Evolutionary conservation across 768 basidiomycete genomes (phyloP).

Genomic region (Pilatotrama ljubarskyi): DNA sequence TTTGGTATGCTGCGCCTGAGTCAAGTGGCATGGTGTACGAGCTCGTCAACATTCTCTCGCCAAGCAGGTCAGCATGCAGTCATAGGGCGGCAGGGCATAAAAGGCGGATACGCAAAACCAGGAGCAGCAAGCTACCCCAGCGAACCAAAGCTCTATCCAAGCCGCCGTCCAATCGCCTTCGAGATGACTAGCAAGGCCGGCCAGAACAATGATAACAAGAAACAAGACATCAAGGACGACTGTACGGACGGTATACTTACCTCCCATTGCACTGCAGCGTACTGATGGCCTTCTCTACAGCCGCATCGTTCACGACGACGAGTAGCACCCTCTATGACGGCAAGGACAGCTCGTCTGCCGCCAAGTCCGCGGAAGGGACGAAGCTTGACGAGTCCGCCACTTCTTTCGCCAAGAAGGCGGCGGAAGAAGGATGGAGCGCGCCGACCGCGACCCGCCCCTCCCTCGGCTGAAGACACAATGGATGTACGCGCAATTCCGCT

Average conservation of each 20-base stretch:
- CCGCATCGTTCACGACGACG: neutral
- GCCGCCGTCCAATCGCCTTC: neutral
- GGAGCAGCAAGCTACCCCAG: too few relatives aligned
- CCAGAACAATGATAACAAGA: neutral
- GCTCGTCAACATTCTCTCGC: too few relatives aligned
- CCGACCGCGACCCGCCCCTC: slow-evolving; percentile 8
- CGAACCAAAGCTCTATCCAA: too few relatives aligned
- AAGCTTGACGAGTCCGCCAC: neutral
- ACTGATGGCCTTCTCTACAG: neutral
- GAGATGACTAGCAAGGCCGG: too few relatives aligned
- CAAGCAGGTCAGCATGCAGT: too few relatives aligned
- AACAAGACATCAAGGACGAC: neutral
- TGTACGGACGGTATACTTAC: neutral
- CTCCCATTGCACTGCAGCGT: too few relatives aligned
- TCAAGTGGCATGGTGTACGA: neutral
- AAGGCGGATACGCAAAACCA: too few relatives aligned
- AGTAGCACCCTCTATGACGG: slow-evolving; percentile 4
- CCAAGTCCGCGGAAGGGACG: neutral
- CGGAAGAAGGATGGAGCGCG: slow-evolving; percentile 1
- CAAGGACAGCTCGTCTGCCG: neutral
- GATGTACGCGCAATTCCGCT: too few relatives aligned
- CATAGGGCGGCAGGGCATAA: too few relatives aligned
- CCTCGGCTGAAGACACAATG: neutral
- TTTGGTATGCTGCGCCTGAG: neutral
- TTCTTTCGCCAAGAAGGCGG: slow-evolving; percentile 10